Evolutionary conservation across 495 filamentous ascomycete genomes (phyloP), one percentile per base, ranked within the genome.

Genomic region (Cercophora samala): DNA sequence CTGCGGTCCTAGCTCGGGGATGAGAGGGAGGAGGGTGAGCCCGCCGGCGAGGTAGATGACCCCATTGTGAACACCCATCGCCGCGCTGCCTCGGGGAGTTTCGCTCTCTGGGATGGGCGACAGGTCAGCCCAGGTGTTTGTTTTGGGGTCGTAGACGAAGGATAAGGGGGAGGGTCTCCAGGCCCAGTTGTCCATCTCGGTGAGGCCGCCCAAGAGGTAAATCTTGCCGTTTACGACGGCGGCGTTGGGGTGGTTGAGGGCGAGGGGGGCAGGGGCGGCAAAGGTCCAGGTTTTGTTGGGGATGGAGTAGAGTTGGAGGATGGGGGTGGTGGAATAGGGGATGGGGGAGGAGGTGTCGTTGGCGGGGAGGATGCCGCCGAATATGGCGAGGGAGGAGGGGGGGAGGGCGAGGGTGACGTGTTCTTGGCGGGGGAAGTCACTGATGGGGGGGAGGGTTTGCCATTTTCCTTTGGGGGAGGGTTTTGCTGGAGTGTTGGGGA

Each of bases 181-280:
- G 22, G 92, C 88, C 17, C 96, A 84, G 76, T 96, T 96, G 59
- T 91, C 92, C 51, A 60, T 4, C 18, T 62, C 64, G 4, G 91
- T 91, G 4, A 93, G 96, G 76, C 96, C 93, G 69, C 85, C 79
- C 53, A 97, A 79, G 58, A 90, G 81, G 77, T 96, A 92, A 64
- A 84, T 85, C 66, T 88, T 83, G 2, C 87, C 81, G 15, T 82
- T 78, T 54, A 88, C 82, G 60, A 81, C 82, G 29, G 86, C 79
- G 29, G 63, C 70, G 65, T 71, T 70, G 54, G 64, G 54, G 66
- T 73, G 93, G 68, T 85, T 85, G 67, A 88, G 85, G 4, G 88
- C 88, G 3, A 80, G 77, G 1, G 85, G 80, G 51, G 83, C 82
- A 18, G 85, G 80, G 52, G 83, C 82, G 26, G 84, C 75, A 54